Evolutionary conservation across 2,329 filamentous ascomycete species (phyloP).

Genomic region (Aspergillus sp.): DNA sequence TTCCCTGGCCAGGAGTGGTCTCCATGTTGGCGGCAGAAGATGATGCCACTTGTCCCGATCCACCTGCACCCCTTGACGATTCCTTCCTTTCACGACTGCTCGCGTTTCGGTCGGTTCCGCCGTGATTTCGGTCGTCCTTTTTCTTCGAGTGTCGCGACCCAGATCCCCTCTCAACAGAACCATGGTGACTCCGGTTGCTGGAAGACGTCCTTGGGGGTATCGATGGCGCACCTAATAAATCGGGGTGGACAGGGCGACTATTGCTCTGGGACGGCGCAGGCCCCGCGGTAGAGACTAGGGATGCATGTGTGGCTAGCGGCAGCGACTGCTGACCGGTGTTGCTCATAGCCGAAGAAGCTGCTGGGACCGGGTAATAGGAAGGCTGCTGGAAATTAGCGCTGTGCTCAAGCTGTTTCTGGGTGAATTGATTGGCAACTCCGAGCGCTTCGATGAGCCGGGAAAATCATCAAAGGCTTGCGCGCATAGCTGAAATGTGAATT

Average conservation of each 20-base stretch:
- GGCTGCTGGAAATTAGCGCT: constrained; percentile 22
- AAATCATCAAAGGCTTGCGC: constrained; percentile 35
- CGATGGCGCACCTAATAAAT: constrained; percentile 58
- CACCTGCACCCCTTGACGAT: constrained; percentile 37
- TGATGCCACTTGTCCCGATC: no score
- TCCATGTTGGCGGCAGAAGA: constrained; percentile 40
- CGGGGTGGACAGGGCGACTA: constrained; percentile 30
- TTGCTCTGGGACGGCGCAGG: constrained; percentile 23
- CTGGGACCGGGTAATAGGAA: constrained; percentile 25
- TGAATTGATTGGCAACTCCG: constrained; percentile 11
- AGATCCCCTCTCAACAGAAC: constrained; percentile 34
- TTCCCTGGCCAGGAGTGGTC: constrained; percentile 53
- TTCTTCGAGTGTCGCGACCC: constrained; percentile 38
- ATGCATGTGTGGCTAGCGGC: constrained; percentile 37
- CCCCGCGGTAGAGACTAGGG: constrained; percentile 34
- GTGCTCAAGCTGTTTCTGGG: constrained; percentile 7
- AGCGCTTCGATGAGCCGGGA: constrained; percentile 44
- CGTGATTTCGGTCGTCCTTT: constrained; percentile 19
- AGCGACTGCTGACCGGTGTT: constrained; percentile 41
- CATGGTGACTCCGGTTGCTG: constrained; percentile 50
- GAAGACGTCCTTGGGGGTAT: constrained; percentile 80
- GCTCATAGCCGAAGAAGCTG: constrained; percentile 39
- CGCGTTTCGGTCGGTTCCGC: constrained; percentile 26
- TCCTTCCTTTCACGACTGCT: constrained; percentile 39
- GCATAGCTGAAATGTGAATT: constrained; percentile 48